Conservation (phyloP, 2,329 filamentous ascomycete genomes). For the Fusarium gaditjirri region DNA sequence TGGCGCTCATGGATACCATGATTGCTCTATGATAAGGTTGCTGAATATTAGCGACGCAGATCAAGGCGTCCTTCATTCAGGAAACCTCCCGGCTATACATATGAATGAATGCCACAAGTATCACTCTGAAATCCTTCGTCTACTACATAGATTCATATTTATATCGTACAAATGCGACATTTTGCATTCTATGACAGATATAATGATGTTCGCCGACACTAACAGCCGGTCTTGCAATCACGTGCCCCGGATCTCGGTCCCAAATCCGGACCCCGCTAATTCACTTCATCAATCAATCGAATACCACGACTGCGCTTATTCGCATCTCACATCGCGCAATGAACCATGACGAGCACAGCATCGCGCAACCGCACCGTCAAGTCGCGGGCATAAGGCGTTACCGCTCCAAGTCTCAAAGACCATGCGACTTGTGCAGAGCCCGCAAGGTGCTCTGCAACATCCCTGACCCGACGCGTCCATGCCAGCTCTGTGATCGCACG, state of each 20-base stretch:
- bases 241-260: background rate
- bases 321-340: background rate
- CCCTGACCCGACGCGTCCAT: constrained; percentile 40
- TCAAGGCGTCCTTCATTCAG: background rate
- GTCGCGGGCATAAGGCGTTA: background rate
- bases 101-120: rapidly evolving
- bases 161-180: rapidly evolving
- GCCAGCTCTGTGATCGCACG: constrained; percentile 40
- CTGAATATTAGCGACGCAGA: rapidly evolving
- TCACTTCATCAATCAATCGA: background rate
- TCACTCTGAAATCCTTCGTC: rapidly evolving
- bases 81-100: rapidly evolving
- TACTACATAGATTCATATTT: rapidly evolving
- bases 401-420: constrained; percentile 1
- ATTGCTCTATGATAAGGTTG: background rate
- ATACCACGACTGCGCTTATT: background rate
- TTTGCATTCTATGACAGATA: background rate
- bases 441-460: constrained; percentile 45
- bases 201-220: background rate
- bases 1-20: background rate
- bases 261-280: background rate
- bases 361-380: background rate
- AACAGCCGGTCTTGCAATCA: background rate
- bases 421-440: constrained; percentile 1
- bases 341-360: background rate